Base-by-base conservation (phyloP, 495 filamentous ascomycete genomes). In the Penicillium paradoxum region DNA sequence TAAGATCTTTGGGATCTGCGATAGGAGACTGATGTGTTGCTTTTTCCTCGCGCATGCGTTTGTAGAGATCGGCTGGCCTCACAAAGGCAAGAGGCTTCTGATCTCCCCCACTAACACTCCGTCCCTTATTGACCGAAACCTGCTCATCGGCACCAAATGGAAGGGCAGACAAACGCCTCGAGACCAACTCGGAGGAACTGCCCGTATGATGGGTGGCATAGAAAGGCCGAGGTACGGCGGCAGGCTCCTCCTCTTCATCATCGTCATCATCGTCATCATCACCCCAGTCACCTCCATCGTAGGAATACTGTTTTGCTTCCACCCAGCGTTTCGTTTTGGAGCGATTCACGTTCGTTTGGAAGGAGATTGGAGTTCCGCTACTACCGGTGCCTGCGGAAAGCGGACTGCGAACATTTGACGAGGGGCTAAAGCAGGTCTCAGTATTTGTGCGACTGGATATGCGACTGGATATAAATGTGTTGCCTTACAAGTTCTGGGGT, bases 251-350 rank as follows among this genome's bases (percentile, higher is more conserved):
- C 25, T 83, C 85, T 57, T 89, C 53, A 17, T 90, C 86, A 34
- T 88, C 83, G 39, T 92, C 87, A 30, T 89, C 87, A 42, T 86
- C 87, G 39, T 92, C 87, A 30, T 89, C 87, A 42, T 86, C 87
- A 37, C 90, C 93, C 89, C 93, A 97, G 60, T 96, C 92, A 58
- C 89, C 90, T 53, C 91, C 93, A 61, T 91, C 93, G 61, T 98
- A 98, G 52, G 85, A 86, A 52, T 84, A 82, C 33, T 83, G 77
- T 66, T 92, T 95, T 19, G 93, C 93, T 60, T 96, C 85, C 10
- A 91, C 86, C 93, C 93, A 98, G 74, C 90, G 90, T 71, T 84
- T 90, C 15, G 93, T 97, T 72, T 96, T 95, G 29, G 85, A 77
- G 51, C 93, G 87, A 70, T 88, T 90, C 24, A 96, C 85, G 65